A percentile compares a stretch with the other conserved stretches of the same genome.
Evolutionary conservation across 2,329 filamentous ascomycete species (phyloP).

Genomic region (Aureobasidium sp.): DNA sequence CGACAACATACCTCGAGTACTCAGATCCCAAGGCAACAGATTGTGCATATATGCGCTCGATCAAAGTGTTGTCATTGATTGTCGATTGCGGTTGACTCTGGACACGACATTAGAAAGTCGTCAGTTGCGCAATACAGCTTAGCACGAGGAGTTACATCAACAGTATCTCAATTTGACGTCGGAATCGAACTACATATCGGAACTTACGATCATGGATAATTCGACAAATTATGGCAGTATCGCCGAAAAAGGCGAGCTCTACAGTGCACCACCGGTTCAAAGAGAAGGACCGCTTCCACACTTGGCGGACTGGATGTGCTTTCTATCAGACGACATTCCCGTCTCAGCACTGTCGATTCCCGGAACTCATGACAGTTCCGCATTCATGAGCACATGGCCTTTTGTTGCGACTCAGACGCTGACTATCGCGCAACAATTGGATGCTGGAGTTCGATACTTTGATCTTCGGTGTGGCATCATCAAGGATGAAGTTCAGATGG

Average conservation of each 20-base stretch:
- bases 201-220: background rate
- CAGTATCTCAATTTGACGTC: background rate
- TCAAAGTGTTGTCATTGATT: too few species aligned
- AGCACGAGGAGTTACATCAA: background rate
- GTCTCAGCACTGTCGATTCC: slow-evolving; percentile 29
- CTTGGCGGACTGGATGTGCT: slow-evolving; percentile 24
- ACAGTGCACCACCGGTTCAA: background rate
- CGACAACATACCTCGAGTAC: background rate
- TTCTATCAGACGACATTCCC: slow-evolving; percentile 21
- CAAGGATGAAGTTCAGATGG: slow-evolving; percentile 29
- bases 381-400: slow-evolving; percentile 29
- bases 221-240: slow-evolving; percentile 6
- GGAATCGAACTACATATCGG: too few species aligned
- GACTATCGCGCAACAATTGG: slow-evolving; percentile 25
- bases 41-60: background rate
- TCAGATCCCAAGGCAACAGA: background rate
- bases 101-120: too few species aligned
- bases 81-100: background rate
- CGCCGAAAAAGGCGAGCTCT: slow-evolving; percentile 1
- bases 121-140: background rate
- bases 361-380: slow-evolving; percentile 32
- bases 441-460: slow-evolving; percentile 31
- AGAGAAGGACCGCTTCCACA: background rate
- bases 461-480: slow-evolving; percentile 31
- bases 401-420: slow-evolving; percentile 30